Percentiles rank a stretch among this genome's conserved stretches.
phyloP scores from a whole-genome alignment of 1,284 basidiomycete species.

The Hemileia vastatrix region DNA sequence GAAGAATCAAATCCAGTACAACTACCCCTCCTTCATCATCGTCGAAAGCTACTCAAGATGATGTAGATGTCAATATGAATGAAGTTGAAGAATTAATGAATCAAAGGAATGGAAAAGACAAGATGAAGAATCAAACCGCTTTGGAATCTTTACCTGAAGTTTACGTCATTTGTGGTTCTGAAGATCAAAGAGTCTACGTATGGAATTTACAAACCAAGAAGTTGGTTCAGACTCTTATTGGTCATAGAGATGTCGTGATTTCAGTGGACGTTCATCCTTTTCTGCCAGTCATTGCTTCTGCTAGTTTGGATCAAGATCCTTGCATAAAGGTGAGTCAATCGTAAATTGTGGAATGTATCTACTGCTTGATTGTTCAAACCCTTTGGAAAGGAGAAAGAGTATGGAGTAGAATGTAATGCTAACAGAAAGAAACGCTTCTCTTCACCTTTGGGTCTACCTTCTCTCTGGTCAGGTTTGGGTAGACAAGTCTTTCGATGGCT shows the following conservation, averaged over 20 bases:
- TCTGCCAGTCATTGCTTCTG: conserved; percentile 83
- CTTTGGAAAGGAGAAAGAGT: no score
- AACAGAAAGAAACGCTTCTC: no score
- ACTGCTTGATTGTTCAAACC: no score
- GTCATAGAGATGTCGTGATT: conserved; percentile 93
- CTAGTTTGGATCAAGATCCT: conserved; percentile 64
- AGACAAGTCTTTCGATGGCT: no score
- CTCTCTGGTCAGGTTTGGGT: no score
- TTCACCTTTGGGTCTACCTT: no score
- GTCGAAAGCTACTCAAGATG: neutral
- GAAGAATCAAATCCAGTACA: neutral
- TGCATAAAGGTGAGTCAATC: conserved; percentile 31
- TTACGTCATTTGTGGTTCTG: conserved; percentile 54
- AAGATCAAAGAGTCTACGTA: conserved; percentile 85
- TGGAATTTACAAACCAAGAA: conserved; percentile 86
- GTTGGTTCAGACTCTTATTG: conserved; percentile 70
- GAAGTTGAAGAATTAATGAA: neutral
- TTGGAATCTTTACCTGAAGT: neutral
- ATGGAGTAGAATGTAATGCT: no score
- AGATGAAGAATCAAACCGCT: neutral
- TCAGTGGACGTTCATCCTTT: conserved; percentile 86
- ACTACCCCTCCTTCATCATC: neutral
- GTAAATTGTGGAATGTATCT: no score
- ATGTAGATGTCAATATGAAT: neutral
- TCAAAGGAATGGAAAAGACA: neutral